Evolutionary conservation across 2,329 filamentous ascomycete species (phyloP).

Genomic region (Diplodia mutila): DNA sequence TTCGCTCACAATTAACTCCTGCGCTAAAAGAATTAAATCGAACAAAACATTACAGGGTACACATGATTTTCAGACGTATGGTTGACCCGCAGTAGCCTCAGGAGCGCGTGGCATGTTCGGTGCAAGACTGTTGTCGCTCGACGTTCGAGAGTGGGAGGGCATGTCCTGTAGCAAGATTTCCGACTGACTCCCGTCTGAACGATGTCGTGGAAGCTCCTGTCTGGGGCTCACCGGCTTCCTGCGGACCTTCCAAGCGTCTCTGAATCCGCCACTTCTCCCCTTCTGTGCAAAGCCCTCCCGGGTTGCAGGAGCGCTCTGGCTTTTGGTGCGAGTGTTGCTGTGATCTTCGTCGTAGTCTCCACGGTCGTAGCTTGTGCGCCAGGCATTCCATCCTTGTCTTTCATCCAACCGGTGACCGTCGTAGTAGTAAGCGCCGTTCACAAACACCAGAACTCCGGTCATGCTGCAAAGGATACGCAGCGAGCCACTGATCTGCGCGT

Average conservation of each 20-base stretch:
- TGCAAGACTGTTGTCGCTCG: background rate
- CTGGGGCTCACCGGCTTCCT: background rate
- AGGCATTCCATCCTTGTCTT: background rate
- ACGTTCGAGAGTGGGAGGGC: background rate
- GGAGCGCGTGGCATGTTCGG: background rate
- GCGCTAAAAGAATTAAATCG: background rate
- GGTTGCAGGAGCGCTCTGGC: background rate
- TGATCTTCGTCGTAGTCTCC: slow-evolving; percentile 1
- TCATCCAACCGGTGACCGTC: slow-evolving; percentile 11
- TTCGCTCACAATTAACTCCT: background rate
- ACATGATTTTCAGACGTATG: background rate
- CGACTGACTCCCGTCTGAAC: background rate
- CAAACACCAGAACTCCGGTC: slow-evolving; percentile 24
- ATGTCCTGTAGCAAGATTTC: background rate
- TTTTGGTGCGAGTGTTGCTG: background rate
- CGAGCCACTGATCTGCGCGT: slow-evolving; percentile 18
- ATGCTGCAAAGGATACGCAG: slow-evolving; percentile 28
- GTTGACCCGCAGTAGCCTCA: background rate
- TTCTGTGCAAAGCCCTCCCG: background rate
- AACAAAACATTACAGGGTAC: background rate
- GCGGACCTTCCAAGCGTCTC: background rate
- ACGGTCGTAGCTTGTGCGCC: slow-evolving; percentile 7
- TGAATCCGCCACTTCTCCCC: background rate
- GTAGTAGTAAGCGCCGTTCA: slow-evolving; percentile 27
- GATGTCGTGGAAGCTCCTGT: background rate